Conservation (phyloP, 352 stramenopile genomes). For the Pythium angustatum region DNA sequence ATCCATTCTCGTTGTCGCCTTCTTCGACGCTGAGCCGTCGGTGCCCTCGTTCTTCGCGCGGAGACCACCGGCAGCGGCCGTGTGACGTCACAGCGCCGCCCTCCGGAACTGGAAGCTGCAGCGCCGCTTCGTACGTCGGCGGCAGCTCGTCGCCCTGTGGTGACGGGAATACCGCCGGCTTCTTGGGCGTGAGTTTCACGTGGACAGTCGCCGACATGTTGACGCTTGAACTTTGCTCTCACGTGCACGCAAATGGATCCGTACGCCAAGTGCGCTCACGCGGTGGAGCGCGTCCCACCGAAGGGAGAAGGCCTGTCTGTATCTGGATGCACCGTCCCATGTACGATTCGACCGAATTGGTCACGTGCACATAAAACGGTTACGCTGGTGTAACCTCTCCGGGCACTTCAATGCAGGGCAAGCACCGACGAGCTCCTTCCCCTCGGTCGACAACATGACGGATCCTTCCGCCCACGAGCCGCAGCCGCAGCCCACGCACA, state of each 20-base stretch:
- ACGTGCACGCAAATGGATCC: no score
- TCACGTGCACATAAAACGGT: constrained; percentile 1
- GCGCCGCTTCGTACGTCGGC: constrained; percentile 17
- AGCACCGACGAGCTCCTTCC: not conserved
- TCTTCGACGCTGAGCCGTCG: constrained; percentile 23
- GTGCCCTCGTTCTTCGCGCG: not conserved
- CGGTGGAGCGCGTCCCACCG: no score
- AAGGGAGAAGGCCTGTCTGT: no score
- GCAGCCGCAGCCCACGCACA: no score
- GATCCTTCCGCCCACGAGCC: no score
- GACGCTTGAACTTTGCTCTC: not conserved
- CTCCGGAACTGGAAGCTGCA: constrained; percentile 2
- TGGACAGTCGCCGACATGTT: not conserved
- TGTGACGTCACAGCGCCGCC: no score
- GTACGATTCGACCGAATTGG: not conserved
- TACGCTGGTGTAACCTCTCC: not conserved
- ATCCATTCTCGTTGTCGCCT: constrained; percentile 13
- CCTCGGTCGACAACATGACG: no score
- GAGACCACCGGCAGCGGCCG: no score
- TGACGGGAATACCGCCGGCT: not conserved
- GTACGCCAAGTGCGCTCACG: no score
- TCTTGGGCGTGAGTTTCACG: constrained; percentile 4
- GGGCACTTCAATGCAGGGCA: not conserved
- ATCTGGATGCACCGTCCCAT: not conserved
- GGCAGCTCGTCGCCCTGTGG: constrained; percentile 1